Evolutionary conservation across 78 protist species (phyloP).

Genomic region (Dictyostelium citrinum): DNA sequence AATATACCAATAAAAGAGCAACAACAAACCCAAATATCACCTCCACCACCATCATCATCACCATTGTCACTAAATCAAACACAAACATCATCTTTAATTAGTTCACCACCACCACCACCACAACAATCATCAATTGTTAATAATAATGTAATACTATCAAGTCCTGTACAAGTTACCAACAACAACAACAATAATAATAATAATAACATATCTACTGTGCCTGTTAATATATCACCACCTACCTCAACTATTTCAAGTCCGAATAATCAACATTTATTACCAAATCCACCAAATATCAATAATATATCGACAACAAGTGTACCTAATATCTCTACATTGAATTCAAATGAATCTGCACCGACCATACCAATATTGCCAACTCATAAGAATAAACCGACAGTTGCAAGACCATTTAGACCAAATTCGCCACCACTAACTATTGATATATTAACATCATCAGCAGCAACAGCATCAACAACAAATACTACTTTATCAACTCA

Average conservation of each 20-base stretch:
- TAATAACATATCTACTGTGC: neutral
- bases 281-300: neutral
- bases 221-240: neutral
- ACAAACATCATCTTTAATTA: neutral
- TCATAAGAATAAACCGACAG: neutral
- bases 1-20: neutral
- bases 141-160: neutral
- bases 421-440: neutral
- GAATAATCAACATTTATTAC: neutral
- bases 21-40: neutral
- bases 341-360: neutral
- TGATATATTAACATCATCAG: neutral
- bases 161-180: neutral
- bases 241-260: neutral
- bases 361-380: neutral
- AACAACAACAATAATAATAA: too few relatives aligned
- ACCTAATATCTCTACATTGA: neutral
- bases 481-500: neutral
- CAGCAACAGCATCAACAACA: neutral
- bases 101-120: too few relatives aligned
- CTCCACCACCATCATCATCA: neutral
- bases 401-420: neutral
- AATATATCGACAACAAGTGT: neutral
- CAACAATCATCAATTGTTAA: neutral
- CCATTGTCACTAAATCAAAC: neutral